Evolutionary conservation across 805 yeast species (phyloP).

Genomic region (Millerozyma miso): DNA sequence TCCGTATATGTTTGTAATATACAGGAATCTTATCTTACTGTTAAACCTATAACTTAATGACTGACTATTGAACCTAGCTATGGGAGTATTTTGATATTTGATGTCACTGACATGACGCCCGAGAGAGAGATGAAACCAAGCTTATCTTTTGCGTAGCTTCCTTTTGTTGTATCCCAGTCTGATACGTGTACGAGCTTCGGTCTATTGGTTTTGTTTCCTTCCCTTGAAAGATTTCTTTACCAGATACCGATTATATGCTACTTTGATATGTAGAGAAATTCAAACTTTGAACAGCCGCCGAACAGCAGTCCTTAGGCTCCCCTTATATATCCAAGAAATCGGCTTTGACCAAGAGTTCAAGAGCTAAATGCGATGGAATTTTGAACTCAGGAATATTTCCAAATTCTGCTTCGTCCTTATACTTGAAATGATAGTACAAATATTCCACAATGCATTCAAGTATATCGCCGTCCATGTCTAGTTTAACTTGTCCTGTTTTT

Average conservation of each 20-base stretch:
- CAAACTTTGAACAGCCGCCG: too few relatives aligned
- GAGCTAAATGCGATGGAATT: slow-evolving; percentile 89
- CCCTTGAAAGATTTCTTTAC: too few relatives aligned
- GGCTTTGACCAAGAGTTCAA: slow-evolving; percentile 88
- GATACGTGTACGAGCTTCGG: too few relatives aligned
- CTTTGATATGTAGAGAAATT: too few relatives aligned
- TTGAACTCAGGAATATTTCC: slow-evolving; percentile 80
- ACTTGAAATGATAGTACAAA: slow-evolving; percentile 68
- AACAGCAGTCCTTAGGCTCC: too few relatives aligned
- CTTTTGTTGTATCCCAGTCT: too few relatives aligned
- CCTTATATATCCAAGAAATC: slow-evolving; percentile 72
- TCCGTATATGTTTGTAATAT: not conserved
- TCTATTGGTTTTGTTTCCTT: too few relatives aligned
- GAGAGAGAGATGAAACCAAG: too few relatives aligned
- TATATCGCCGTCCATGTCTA: slow-evolving; percentile 65
- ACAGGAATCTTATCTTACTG: not conserved
- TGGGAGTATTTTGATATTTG: too few relatives aligned
- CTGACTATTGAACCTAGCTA: not conserved
- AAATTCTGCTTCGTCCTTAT: slow-evolving; percentile 46
- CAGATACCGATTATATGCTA: too few relatives aligned
- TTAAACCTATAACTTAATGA: not conserved
- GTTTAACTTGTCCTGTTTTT: slow-evolving; percentile 51
- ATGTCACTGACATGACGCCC: too few relatives aligned
- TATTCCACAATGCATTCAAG: slow-evolving; percentile 83
- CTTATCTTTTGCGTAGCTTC: too few relatives aligned